Base-by-base conservation (phyloP, 2,329 filamentous ascomycete species). In the Aspergillus sp. region DNA sequence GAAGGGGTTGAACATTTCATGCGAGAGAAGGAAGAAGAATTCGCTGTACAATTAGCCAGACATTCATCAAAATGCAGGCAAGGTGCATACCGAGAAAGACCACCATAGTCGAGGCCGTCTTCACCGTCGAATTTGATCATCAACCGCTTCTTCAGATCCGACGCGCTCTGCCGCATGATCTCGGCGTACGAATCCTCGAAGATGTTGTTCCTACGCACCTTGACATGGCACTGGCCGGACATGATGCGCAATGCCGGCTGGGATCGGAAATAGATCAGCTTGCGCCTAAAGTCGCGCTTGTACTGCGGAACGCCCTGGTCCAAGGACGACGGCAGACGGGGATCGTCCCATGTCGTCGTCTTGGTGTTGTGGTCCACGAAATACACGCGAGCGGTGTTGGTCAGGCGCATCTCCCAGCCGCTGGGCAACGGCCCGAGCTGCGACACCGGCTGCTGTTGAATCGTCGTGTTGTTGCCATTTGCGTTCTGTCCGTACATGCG, bases 81-180 rank as follows among this genome's bases (percentile, higher is more conserved):
- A 22, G 14, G 14, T 25, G 45, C 66, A 52, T 64, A 75, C 74
- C 76, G 75, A 22, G 91, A 98, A 35, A 98, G 74, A 72, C 91
- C 91, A 60, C 91, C 91, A 55, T 98, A 98, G 64, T 98, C 91
- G 40, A 98, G 68, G 64, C 91, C 91, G 52, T 98, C 91, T 66
- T 98, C 91, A 30, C 91, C 91, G 48, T 98, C 91, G 49, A 98
- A 98, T 67, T 98, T 98, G 65, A 98, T 94, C 91, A 98, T 98
- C 44, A 98, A 64, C 30, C 91, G 78, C 68, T 98, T 98, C 78
- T 98, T 98, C 42, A 98, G 66, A 60, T 98, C 91, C 11, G 82
- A 88, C 30, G 91, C 85, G 39, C 85, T 93, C 64, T 96, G 91
- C 32, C 89, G 79, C 70, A 94, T 95, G 48, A 98, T 95, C 63